These are phyloP conservation scores for Geotrichum carabidarum DNA, from an alignment of 1,139 yeast species.

Conservation along the genomic window DNA sequence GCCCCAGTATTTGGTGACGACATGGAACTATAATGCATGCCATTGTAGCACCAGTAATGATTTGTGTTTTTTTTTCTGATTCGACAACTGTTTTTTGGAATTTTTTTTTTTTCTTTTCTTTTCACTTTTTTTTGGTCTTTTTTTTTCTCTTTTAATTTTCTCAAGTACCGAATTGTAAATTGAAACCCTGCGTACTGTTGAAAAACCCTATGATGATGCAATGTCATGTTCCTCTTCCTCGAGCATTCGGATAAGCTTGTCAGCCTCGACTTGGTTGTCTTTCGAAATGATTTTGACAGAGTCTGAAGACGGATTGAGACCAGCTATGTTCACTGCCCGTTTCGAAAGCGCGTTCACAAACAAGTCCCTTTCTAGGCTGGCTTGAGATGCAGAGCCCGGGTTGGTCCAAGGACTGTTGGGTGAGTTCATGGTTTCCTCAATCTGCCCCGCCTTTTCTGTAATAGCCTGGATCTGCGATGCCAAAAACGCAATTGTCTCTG, in stretches of 20 bases:
- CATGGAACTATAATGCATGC: constrained; percentile 51
- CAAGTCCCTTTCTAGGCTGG: constrained; percentile 20
- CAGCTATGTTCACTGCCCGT: constrained; percentile 23
- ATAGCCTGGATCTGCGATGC: constrained; percentile 5
- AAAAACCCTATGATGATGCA: neutral
- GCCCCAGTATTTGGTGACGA: constrained; percentile 64
- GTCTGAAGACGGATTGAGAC: constrained; percentile 8
- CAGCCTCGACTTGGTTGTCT: neutral
- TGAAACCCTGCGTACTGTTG: neutral
- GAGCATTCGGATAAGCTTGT: neutral
- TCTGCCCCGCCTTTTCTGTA: constrained; percentile 15
- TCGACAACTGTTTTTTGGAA: neutral
- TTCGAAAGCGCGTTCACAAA: constrained; percentile 23
- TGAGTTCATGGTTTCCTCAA: constrained; percentile 3
- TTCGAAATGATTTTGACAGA: constrained; percentile 1
- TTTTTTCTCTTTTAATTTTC: neutral
- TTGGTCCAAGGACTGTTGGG: constrained; percentile 2
- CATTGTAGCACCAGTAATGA: neutral
- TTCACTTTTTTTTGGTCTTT: neutral
- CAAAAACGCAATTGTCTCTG: constrained; percentile 12
- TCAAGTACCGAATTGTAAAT: neutral
- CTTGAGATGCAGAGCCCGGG: neutral
- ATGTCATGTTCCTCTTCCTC: neutral
- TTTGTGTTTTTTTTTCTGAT: constrained; percentile 3
- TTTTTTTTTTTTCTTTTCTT: neutral